phyloP scores from a whole-genome alignment of 1,139 yeast species.

The Saccharomyces hybrid region DNA sequence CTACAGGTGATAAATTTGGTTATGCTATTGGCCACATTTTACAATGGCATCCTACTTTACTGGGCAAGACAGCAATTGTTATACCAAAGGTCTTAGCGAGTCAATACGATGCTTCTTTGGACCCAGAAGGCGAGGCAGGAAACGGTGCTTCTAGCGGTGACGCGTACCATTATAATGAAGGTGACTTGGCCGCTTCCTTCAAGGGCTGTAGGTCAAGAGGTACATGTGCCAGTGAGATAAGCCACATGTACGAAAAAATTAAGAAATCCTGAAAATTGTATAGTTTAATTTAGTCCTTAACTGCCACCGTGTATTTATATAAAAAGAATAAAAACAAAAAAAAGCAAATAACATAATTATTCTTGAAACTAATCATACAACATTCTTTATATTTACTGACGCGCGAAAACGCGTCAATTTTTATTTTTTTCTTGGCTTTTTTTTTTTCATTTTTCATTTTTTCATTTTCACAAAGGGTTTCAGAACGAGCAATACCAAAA shows the following conservation, averaged over 20 bases:
- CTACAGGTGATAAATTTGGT: constrained; percentile 45
- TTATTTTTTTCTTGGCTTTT: background rate
- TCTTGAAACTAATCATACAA: background rate
- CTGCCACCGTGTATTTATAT: background rate
- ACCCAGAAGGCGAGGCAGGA: background rate
- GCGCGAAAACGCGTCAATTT: background rate
- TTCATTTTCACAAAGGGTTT: background rate
- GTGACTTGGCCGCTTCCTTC: constrained; percentile 60
- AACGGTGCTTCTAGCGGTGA: constrained; percentile 31
- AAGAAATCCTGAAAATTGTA: background rate
- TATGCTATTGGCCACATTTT: constrained; percentile 71
- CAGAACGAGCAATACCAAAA: background rate
- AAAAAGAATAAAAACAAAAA: background rate
- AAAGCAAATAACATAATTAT: background rate
- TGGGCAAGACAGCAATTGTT: constrained; percentile 65
- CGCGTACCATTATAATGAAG: constrained; percentile 43
- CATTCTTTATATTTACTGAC: background rate
- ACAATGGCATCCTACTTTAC: constrained; percentile 86
- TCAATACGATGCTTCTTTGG: constrained; percentile 30
- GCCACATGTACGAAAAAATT: constrained; percentile 1
- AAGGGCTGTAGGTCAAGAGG: constrained; percentile 43
- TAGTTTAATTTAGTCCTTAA: background rate
- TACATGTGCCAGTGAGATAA: constrained; percentile 45
- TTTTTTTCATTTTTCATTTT: background rate
- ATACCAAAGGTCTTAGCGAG: constrained; percentile 53